Evolutionary conservation across 2,329 filamentous ascomycete species (phyloP).

Genomic region (Claviceps pusilla): DNA sequence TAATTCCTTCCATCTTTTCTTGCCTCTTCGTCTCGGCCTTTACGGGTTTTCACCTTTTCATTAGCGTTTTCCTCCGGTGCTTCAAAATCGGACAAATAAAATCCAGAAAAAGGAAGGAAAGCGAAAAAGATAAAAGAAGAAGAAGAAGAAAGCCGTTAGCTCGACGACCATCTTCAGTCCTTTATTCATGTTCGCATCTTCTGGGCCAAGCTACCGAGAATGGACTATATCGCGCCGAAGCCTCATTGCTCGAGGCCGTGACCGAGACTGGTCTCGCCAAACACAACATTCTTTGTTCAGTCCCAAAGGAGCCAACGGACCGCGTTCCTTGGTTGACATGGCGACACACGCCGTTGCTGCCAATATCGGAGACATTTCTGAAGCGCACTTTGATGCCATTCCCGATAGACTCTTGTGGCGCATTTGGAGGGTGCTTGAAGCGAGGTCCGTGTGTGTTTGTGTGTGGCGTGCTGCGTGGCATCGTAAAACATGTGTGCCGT

Average conservation of each 20-base stretch:
- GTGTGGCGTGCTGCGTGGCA: neutral
- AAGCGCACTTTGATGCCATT: conserved; percentile 19
- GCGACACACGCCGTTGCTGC: conserved; percentile 22
- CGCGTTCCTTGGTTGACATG: conserved; percentile 25
- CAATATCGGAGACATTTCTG: conserved; percentile 21
- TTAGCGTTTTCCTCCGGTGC: neutral
- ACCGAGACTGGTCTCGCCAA: conserved; percentile 22
- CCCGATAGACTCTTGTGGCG: conserved; percentile 21
- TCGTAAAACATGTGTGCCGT: neutral
- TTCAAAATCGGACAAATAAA: no score
- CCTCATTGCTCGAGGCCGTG: conserved; percentile 10
- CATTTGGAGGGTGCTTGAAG: conserved; percentile 25
- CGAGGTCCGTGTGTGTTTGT: conserved; percentile 18
- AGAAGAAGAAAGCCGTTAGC: neutral
- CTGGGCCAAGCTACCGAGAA: conserved; percentile 24
- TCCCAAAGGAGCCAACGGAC: conserved; percentile 16
- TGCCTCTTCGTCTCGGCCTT: neutral
- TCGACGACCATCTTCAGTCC: neutral
- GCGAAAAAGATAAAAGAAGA: no score
- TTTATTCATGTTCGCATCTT: conserved; percentile 16
- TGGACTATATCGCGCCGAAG: conserved; percentile 18
- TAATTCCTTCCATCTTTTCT: neutral
- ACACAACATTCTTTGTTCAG: conserved; percentile 15
- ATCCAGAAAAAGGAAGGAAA: no score
- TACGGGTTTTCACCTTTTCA: no score